Evolutionary conservation across 2,329 filamentous ascomycete species (phyloP), one percentile per base, ranked within the genome.

Genomic region (Onygenales sp.): DNA sequence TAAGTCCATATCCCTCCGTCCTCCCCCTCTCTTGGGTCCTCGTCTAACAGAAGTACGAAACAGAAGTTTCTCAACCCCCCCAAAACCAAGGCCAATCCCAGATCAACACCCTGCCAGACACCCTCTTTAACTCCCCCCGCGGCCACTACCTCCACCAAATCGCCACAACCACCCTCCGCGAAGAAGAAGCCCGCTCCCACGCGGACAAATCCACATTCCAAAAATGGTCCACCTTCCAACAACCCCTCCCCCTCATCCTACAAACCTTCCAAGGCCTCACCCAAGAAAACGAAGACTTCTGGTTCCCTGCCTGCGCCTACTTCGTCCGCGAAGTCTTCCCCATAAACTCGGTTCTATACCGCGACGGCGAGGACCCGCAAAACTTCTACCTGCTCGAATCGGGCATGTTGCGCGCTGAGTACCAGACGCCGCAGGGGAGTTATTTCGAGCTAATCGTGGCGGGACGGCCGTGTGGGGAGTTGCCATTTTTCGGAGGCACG

Each of bases 401-500:
- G 5, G 93, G 93, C 38, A 90, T 97, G 61, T 76, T 98, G 35
- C 83, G 91, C 13, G 89, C 87, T 2, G 91, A 96, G 63, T 97
- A 98, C 66, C 81, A 92, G 57, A 78, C 95, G 35, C 90, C 93
- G 1, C 93, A 97, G 66, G 93, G 93, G 0, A 81, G 80, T 61
- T 87, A 94, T 61, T 89, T 87, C 57, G 93, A 98, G 69, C 88
- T 89, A 63, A 96, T 97, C 52, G 86, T 96, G 1, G 88, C 91
- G 0, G 93, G 93, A 13, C 93, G 93, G 1, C 96, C 93, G 0
- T 97, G 92, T 62, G 93, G 93, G 38, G 93, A 98, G 72, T 72
- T 98, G 51, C 93, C 93, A 0, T 98, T 98, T 74, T 98, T 98
- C 72, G 89, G 86, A 2, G 88, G 94, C 64, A 97, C 92, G 1